phyloP scores from a whole-genome alignment of 331 rosid species.

The Ulmus americana region DNA sequence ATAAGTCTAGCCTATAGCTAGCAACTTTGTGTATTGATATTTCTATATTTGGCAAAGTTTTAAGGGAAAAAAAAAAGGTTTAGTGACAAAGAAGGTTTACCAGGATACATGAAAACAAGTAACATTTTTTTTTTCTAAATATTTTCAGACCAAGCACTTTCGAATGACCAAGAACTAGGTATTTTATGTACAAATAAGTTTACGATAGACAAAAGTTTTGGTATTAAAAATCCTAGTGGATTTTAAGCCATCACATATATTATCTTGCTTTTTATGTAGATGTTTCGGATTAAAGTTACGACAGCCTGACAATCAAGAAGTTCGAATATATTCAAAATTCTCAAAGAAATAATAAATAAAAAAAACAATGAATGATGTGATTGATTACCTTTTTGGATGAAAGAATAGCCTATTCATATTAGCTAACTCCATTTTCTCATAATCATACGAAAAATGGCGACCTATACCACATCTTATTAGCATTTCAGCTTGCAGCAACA shows the following conservation, averaged over 20 bases:
- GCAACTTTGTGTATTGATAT: no score
- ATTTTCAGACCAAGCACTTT: no score
- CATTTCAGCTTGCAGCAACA: conserved; percentile 88
- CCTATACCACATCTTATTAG: conserved; percentile 95
- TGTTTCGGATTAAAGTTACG: conserved; percentile 8
- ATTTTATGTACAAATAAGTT: no score
- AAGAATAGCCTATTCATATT: conserved; percentile 96
- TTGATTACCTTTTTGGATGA: conserved; percentile 73
- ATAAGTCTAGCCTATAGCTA: no score
- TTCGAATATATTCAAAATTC: not conserved
- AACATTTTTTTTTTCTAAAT: no score
- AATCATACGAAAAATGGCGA: conserved; percentile 87
- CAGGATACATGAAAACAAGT: no score
- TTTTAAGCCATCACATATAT: not conserved
- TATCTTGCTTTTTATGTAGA: not conserved
- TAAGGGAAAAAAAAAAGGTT: no score
- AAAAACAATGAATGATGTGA: conserved; percentile 14
- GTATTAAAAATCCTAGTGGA: no score
- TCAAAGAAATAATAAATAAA: not conserved
- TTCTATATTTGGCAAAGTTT: no score
- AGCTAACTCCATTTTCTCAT: conserved; percentile 96
- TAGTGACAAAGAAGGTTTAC: no score
- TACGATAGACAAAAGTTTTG: no score
- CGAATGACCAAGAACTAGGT: no score
- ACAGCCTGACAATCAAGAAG: conserved; percentile 4